A percentile compares a stretch with the other conserved stretches of the same genome.
phyloP scores from a whole-genome alignment of 257 asterid genomes.

The Primulina huaijiensis region DNA sequence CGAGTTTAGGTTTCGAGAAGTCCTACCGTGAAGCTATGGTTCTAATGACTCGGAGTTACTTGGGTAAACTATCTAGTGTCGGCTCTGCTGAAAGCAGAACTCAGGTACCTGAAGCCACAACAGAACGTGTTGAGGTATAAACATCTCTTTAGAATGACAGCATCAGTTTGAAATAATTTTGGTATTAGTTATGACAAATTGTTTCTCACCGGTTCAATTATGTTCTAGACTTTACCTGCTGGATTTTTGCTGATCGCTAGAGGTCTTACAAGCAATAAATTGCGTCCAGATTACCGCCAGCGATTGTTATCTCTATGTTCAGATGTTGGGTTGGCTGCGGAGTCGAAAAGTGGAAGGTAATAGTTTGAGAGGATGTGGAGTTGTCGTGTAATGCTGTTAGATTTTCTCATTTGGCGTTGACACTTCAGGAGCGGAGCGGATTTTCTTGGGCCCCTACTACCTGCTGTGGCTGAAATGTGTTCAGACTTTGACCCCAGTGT shows the following conservation, averaged over 20 bases:
- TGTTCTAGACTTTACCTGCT: slow-evolving; percentile 98
- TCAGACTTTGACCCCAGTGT: slow-evolving; percentile 88
- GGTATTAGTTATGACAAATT: slow-evolving; percentile 28
- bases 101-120: slow-evolving; percentile 78
- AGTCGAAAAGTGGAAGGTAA: slow-evolving; percentile 90
- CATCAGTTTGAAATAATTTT: slow-evolving; percentile 24
- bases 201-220: slow-evolving; percentile 74
- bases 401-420: slow-evolving; percentile 35
- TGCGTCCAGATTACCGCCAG: slow-evolving; percentile 92
- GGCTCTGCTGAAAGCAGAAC: slow-evolving; percentile 92
- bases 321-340: slow-evolving; percentile 99
- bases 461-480: slow-evolving; percentile 97
- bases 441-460: slow-evolving; percentile 97
- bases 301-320: slow-evolving; percentile 97
- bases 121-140: slow-evolving; percentile 92
- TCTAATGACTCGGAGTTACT: slow-evolving; percentile 86
- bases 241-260: slow-evolving; percentile 85
- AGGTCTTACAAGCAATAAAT: slow-evolving; percentile 59
- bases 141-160: slow-evolving; percentile 21
- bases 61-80: slow-evolving; percentile 74
- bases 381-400: slow-evolving; percentile 20
- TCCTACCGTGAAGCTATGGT: slow-evolving; percentile 98
- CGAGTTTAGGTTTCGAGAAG: slow-evolving; percentile 95
- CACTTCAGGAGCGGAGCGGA: slow-evolving; percentile 95
- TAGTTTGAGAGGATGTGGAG: slow-evolving; percentile 25